Evolutionary conservation across 169 alveolate species (phyloP).

Genomic region (Theileria annulata): DNA sequence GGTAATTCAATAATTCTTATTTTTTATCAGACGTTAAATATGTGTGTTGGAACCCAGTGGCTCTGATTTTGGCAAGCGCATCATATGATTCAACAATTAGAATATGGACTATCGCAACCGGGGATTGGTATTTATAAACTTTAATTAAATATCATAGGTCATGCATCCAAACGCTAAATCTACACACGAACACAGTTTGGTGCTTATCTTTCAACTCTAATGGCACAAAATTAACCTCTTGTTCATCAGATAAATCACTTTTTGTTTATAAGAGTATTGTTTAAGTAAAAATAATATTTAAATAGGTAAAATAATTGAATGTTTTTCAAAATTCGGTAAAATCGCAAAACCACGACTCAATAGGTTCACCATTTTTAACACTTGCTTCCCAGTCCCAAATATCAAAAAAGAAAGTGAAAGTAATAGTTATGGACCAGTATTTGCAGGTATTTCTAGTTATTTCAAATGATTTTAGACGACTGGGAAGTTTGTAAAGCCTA

Average conservation of each 20-base stretch:
- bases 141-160: conserved; percentile 26
- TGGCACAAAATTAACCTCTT: conserved; percentile 69
- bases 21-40: conserved; percentile 50
- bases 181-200: conserved; percentile 75
- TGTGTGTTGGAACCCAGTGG: conserved; percentile 66
- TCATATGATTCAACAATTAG: conserved; percentile 74
- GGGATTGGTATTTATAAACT: conserved; percentile 63
- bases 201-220: conserved; percentile 67
- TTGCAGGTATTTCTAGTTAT: conserved; percentile 21
- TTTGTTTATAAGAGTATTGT: conserved; percentile 46
- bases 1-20: conserved; percentile 34
- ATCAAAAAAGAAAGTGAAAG: neutral
- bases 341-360: neutral
- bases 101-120: conserved; percentile 69
- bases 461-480: conserved; percentile 59
- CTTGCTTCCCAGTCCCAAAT: conserved; percentile 4
- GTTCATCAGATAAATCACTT: conserved; percentile 68
- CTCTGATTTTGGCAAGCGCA: conserved; percentile 66
- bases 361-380: neutral
- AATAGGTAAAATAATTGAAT: conserved; percentile 16
- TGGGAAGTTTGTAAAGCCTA: conserved; percentile 67
- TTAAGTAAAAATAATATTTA: neutral
- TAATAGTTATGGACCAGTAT: conserved; percentile 8
- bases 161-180: conserved; percentile 71
- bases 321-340: neutral